Base-by-base conservation (phyloP, 2,329 filamentous ascomycete genomes). In the Rutstroemia sp. region DNA sequence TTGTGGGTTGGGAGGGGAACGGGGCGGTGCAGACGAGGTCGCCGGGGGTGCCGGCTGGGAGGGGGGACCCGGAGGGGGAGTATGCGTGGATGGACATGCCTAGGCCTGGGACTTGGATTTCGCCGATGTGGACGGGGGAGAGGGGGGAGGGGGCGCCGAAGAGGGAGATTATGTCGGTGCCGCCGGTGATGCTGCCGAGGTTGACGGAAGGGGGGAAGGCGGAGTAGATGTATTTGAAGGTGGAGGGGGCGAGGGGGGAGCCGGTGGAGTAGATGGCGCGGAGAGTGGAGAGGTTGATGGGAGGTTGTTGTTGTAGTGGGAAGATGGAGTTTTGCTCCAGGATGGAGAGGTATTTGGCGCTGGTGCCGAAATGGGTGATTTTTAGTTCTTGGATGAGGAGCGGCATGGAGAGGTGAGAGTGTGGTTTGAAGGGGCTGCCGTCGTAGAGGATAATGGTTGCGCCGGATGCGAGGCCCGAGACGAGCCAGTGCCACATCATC, bases 401-500 rank as follows among this genome's bases (percentile, higher is more conserved):
- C 3, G 91, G 88, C 75, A 99, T 85, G 9, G 90, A 91, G 57
- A 94, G 79, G 66, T 92, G 82, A 51, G 88, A 88, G 57, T 87
- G 77, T 0, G 88, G 88, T 49, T 80, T 79, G 76, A 97, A 97
- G 0, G 94, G 94, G 0, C 89, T 95, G 48, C 94, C 94, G 53
- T 95, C 89, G 72, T 96, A 99, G 4, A 97, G 78, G 19, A 97
- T 79, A 12, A 97, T 76, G 0, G 89, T 92, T 10, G 88, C 82
- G 53, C 92, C 92, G 30, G 83, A 85, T 9, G 92, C 88, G 4
- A 97, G 82, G 5, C 86, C 89, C 1, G 89, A 92, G 19, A 96
- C 81, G 42, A 92, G 85, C 92, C 92, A 97, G 70, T 97, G 92
- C 91, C 92, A 96, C 92, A 97, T 97, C 92, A 99, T 97, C 94